Evolutionary conservation across 768 basidiomycete genomes (phyloP), one percentile per base, ranked within the genome.

Genomic region (Tephrocybe sp.): DNA sequence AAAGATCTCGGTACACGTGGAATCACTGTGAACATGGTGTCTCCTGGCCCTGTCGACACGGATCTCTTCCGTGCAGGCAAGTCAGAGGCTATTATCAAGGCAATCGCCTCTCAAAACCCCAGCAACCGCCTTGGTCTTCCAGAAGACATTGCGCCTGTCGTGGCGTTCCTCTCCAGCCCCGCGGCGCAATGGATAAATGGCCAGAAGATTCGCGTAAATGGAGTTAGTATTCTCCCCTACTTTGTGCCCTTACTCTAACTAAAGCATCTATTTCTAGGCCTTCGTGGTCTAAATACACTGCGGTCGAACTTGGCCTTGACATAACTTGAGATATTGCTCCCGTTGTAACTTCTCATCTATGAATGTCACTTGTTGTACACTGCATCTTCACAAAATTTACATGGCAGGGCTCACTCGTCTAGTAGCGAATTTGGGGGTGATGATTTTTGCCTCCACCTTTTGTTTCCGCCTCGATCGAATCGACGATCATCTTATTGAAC

Each of bases 161-260:
- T 83, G 1, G 72, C 73, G 4, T 83, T 83, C 59, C 53, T 83
- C 9, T 76, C 72, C 4, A 76, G 75, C 52, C 69, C 70, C 4
- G 81, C 78, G 3, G 78, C 77, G 1, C 69, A 72, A 44, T 83
- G 82, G 82, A 64, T 82, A 7, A 82, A 77, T 53, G 80, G 81
- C 0, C 79, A 82, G 62, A 80, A 75, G 51, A 67, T 82, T n/a
- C 65, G 71, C 15, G 76, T 78, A 9, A 80, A 82, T 57, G 82
- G 83, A 58, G 83, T 80, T 47, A 64, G 80, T 67, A 5, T 19
- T 49, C 22, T 24, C 5, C 15, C 9, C 18, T 31, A n/a, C n/a
- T 34, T 30, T 1, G 11, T 24, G 13, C 15, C 25, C 30, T 47
- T 34, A 15, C 16, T 5, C n/a, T 18, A 37, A 35, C 12, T 21